These are phyloP conservation scores for Cruciata laevipes DNA, from an alignment of 257 asterid genomes.

Conservation along the genomic window DNA sequence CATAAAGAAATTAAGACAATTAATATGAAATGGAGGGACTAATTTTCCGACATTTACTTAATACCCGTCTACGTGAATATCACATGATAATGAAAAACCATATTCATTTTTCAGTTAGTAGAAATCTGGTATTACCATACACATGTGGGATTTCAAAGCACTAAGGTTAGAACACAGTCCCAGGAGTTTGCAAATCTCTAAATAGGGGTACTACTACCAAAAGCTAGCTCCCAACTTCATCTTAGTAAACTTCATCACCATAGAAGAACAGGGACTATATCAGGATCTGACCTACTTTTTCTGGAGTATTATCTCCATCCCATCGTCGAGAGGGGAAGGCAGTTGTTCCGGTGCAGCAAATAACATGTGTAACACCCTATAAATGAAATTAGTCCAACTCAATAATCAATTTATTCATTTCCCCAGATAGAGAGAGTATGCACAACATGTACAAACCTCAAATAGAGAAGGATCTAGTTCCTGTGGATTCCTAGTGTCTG, in stretches of 20 bases:
- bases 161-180: background rate
- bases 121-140: background rate
- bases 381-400: constrained; percentile 13
- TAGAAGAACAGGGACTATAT: background rate
- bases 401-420: constrained; percentile 11
- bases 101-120: background rate
- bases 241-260: background rate
- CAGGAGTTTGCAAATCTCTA: background rate
- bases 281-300: constrained; percentile 74
- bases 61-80: background rate
- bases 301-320: constrained; percentile 98
- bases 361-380: constrained; percentile 84
- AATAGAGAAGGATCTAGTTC: constrained; percentile 70
- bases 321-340: constrained; percentile 95
- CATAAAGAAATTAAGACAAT: background rate
- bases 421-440: background rate
- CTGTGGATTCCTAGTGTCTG: constrained; percentile 69
- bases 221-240: background rate
- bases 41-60: background rate
- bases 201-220: background rate
- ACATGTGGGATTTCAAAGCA: background rate
- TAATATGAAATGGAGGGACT: background rate
- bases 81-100: background rate
- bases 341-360: constrained; percentile 94
- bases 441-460: constrained; percentile 49